A percentile compares a stretch with the other conserved stretches of the same genome.
phyloP scores from a whole-genome alignment of 2,329 filamentous ascomycete genomes.

The Leptographium radiaticola region DNA sequence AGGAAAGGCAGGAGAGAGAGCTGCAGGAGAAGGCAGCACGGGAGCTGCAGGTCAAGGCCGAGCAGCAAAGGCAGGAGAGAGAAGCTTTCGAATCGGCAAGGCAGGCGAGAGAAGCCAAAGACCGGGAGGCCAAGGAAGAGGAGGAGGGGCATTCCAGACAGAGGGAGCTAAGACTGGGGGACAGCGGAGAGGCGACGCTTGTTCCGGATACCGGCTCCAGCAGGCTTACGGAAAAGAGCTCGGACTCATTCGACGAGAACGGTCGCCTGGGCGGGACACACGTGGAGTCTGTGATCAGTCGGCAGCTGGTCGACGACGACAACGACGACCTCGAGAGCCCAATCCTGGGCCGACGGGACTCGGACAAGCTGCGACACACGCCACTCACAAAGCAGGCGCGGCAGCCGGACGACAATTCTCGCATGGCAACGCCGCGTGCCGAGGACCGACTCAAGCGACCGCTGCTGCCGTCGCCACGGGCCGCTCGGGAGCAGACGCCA shows the following conservation, averaged over 20 bases:
- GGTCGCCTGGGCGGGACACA: slow-evolving; percentile 9
- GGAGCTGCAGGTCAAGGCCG: too few species aligned
- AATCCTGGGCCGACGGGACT: slow-evolving; percentile 18
- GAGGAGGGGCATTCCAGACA: not conserved
- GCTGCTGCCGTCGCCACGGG: slow-evolving; percentile 8
- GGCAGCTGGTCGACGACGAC: not conserved
- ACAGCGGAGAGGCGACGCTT: not conserved
- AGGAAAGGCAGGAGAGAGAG: too few species aligned
- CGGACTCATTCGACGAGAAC: slow-evolving; percentile 11
- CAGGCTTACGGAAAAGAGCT: slow-evolving; percentile 8
- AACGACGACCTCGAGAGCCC: slow-evolving; percentile 15
- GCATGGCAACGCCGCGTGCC: slow-evolving; percentile 1
- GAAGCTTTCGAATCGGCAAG: too few species aligned
- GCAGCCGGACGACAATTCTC: not conserved
- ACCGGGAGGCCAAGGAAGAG: not conserved
- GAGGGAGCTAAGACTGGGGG: not conserved
- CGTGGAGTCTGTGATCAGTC: not conserved
- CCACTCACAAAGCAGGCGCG: slow-evolving; percentile 7
- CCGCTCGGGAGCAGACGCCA: slow-evolving; percentile 6
- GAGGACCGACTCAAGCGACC: slow-evolving; percentile 6
- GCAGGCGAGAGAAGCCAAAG: not conserved
- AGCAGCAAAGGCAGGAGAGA: too few species aligned
- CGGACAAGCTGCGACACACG: slow-evolving; percentile 12
- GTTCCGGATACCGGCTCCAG: slow-evolving; percentile 9
- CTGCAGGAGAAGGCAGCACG: too few species aligned